These are phyloP conservation scores for Madurella mycetomatis DNA, from an alignment of 2,329 filamentous ascomycete genomes.

Conservation along the genomic window DNA sequence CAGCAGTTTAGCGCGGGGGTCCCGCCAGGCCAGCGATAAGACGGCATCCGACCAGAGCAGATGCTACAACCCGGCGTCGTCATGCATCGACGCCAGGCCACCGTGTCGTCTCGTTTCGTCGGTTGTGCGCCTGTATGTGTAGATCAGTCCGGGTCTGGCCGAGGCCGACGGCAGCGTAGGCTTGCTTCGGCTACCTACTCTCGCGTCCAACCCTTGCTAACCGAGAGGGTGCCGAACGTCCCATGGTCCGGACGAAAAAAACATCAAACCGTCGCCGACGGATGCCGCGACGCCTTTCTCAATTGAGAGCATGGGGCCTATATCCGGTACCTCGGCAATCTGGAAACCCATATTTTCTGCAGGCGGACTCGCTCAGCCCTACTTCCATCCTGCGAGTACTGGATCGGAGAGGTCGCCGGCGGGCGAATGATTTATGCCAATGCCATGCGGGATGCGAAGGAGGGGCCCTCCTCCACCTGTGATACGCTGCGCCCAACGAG, in stretches of 20 bases:
- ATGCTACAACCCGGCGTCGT: not conserved
- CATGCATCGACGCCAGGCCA: not conserved
- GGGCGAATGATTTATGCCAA: not conserved
- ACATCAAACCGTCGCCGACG: not conserved
- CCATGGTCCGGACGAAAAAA: not conserved
- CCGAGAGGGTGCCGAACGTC: not conserved
- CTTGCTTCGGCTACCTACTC: not conserved
- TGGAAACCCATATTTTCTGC: no score
- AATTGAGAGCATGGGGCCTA: no score
- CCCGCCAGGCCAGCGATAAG: not conserved
- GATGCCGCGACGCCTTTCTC: not conserved
- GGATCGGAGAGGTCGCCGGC: not conserved
- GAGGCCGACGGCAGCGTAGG: slow-evolving; percentile 1
- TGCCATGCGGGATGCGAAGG: not conserved
- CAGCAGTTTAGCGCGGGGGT: slow-evolving; percentile 17
- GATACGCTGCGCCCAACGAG: not conserved
- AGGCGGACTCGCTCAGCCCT: not conserved
- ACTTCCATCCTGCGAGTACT: not conserved
- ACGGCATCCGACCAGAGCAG: not conserved
- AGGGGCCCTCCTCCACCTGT: not conserved
- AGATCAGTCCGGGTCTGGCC: slow-evolving; percentile 7
- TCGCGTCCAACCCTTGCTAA: not conserved
- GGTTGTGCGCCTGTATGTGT: slow-evolving; percentile 1
- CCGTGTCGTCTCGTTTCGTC: not conserved
- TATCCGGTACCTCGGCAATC: no score